Conservation (phyloP, 305 asterid genomes). For the Euphrasia arctica region DNA sequence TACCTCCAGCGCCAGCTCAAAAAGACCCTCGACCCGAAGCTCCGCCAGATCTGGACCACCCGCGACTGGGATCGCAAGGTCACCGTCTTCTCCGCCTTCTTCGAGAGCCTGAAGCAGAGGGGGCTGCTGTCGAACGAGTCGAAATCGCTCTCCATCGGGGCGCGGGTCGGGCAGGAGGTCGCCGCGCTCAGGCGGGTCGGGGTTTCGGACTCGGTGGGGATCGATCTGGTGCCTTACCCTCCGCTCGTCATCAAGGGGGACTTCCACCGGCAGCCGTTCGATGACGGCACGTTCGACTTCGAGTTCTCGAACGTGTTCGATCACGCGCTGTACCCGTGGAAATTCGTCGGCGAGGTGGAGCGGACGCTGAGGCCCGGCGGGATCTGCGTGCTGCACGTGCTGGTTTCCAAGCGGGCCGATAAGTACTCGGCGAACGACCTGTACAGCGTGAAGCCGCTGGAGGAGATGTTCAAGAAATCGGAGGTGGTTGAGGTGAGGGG, state of each 20-base stretch:
- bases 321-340: slow-evolving; percentile 70
- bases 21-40: no score
- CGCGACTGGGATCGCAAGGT: slow-evolving; percentile 63
- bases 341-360: slow-evolving; percentile 56
- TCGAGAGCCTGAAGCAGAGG: slow-evolving; percentile 37
- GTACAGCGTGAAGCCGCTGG: slow-evolving; percentile 61
- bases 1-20: no score
- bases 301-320: slow-evolving; percentile 76
- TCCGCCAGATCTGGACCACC: slow-evolving; percentile 42
- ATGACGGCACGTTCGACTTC: slow-evolving; percentile 45
- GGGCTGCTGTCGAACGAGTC: slow-evolving; percentile 30
- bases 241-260: slow-evolving; percentile 55
- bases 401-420: slow-evolving; percentile 57
- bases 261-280: slow-evolving; percentile 58
- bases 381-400: slow-evolving; percentile 58
- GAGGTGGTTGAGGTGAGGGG: slow-evolving; percentile 46
- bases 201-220: slow-evolving; percentile 52
- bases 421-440: slow-evolving; percentile 75
- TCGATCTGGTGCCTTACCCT: slow-evolving; percentile 61
- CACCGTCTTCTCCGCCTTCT: slow-evolving; percentile 44
- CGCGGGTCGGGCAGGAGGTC: slow-evolving; percentile 76
- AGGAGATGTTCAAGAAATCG: slow-evolving; percentile 46
- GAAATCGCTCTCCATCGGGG: slow-evolving; percentile 53
- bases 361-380: slow-evolving; percentile 61
- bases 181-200: slow-evolving; percentile 56